Conservation (phyloP, 2,329 filamentous ascomycete species). For the Trichoderma brevicompactum region DNA sequence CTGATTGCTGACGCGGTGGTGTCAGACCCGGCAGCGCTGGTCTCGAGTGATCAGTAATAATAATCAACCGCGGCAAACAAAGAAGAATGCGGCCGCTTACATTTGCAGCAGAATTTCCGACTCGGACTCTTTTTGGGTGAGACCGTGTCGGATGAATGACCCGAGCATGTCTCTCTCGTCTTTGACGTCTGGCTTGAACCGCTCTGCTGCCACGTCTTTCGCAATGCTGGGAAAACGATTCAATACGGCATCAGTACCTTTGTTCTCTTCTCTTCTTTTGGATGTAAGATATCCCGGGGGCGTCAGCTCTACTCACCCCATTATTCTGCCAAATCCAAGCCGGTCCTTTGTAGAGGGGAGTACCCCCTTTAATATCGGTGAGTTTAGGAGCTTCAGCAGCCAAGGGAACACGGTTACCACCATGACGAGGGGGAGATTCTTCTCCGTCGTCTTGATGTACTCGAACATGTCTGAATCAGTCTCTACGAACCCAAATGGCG, state of each 20-base stretch:
- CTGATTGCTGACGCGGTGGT: conserved; percentile 61
- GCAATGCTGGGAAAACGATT: conserved; percentile 43
- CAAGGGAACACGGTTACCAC: conserved; percentile 32
- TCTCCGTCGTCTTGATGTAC: conserved; percentile 51
- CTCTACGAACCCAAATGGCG: conserved; percentile 55
- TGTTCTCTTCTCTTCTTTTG: neutral
- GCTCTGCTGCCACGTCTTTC: conserved; percentile 50
- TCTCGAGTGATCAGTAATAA: neutral
- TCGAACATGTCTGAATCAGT: conserved; percentile 53
- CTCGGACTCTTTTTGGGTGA: conserved; percentile 46
- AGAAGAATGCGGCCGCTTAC: conserved; percentile 26
- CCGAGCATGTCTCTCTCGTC: conserved; percentile 57
- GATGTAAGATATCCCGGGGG: no score
- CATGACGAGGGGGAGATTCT: conserved; percentile 33
- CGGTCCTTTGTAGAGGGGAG: conserved; percentile 48
- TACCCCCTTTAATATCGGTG: conserved; percentile 47
- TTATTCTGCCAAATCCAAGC: conserved; percentile 47
- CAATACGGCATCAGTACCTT: neutral
- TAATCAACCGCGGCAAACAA: neutral
- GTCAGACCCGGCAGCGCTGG: conserved; percentile 60
- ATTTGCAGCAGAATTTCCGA: conserved; percentile 51
- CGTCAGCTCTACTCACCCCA: conserved; percentile 46
- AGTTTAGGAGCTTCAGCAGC: conserved; percentile 43
- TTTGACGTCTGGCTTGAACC: conserved; percentile 50
- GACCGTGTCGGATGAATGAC: conserved; percentile 47